Evolutionary conservation across 2,329 filamentous ascomycete genomes (phyloP).

Genomic region (Trichophyton schoenleinii): DNA sequence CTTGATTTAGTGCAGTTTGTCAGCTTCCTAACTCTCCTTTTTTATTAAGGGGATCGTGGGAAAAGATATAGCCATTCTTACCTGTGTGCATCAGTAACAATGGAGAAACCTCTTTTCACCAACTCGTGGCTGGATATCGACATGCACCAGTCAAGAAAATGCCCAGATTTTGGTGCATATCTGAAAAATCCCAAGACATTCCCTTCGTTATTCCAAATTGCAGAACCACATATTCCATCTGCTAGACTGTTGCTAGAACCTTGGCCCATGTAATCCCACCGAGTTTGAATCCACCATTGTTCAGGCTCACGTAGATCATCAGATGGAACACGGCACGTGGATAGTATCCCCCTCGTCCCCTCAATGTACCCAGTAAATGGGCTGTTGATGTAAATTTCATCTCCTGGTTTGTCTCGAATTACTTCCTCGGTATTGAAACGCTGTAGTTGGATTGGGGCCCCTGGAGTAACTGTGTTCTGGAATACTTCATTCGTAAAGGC

Average conservation of each 20-base stretch:
- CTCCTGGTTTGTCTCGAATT: not conserved
- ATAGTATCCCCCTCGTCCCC: not conserved
- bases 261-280: constrained; percentile 14
- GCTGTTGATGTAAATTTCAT: not conserved
- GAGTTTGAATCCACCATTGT: constrained; percentile 7
- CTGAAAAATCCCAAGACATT: constrained; percentile 12
- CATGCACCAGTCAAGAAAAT: constrained; percentile 11
- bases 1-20: too few relatives aligned
- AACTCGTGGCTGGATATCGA: constrained; percentile 1
- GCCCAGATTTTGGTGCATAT: constrained; percentile 10
- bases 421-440: not conserved
- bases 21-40: too few relatives aligned
- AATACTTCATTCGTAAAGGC: not conserved
- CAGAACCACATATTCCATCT: constrained; percentile 11
- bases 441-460: not conserved
- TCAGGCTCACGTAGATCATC: constrained; percentile 1
- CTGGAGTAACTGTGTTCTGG: not conserved
- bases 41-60: too few relatives aligned
- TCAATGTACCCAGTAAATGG: not conserved
- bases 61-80: too few relatives aligned
- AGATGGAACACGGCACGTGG: not conserved
- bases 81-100: not conserved
- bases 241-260: not conserved
- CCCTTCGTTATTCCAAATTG: constrained; percentile 9
- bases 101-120: not conserved